Percentiles rank a stretch among this genome's conserved stretches.
These are phyloP conservation scores for Oryza longistaminata DNA, from an alignment of 176 grass and related monocot species.

Conservation along the genomic window DNA sequence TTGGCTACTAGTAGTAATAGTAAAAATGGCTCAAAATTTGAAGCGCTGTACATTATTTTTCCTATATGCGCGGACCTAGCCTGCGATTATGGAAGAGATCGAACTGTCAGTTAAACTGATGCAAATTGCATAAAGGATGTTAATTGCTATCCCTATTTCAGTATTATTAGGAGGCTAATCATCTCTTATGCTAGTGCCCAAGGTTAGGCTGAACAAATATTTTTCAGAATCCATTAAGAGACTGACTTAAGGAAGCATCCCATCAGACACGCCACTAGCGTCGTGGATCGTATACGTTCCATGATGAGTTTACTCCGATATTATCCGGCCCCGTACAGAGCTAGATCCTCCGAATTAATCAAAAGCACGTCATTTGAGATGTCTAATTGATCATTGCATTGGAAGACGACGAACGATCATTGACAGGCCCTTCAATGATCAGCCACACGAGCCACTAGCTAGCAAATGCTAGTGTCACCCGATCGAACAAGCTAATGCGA, in stretches of 20 bases:
- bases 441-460: slow-evolving; percentile 1
- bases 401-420: slow-evolving; percentile 9
- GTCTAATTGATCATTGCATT: not conserved
- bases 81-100: not conserved
- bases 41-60: no score
- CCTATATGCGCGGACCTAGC: not conserved
- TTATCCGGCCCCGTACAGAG: not conserved
- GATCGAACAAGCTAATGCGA: slow-evolving; percentile 31
- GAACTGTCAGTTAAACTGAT: not conserved
- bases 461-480: slow-evolving; percentile 17
- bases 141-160: not conserved
- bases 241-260: not conserved
- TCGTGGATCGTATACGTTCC: not conserved
- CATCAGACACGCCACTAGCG: not conserved
- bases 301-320: not conserved
- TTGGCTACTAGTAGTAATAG: not conserved
- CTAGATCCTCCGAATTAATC: not conserved
- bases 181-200: not conserved
- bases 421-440: slow-evolving; percentile 34
- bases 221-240: not conserved
- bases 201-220: not conserved
- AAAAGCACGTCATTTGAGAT: not conserved
- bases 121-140: not conserved
- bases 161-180: not conserved
- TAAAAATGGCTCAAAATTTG: not conserved